Conservation (phyloP, 495 filamentous ascomycete genomes). For the Trichoderma gamsii region DNA sequence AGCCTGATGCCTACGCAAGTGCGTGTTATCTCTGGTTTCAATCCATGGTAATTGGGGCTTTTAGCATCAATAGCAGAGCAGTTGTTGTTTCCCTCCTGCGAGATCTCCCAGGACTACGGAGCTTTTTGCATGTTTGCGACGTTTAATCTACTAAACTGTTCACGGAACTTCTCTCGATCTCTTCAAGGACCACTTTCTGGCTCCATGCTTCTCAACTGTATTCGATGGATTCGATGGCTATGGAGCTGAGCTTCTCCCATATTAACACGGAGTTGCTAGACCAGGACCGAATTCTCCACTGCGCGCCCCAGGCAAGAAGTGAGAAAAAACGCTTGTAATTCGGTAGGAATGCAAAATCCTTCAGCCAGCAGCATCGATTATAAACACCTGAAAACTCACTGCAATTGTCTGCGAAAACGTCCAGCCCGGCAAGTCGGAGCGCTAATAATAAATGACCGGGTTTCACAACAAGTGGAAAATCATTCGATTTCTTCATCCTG, state of each 20-base stretch:
- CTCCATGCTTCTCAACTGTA: no score
- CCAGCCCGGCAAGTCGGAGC: no score
- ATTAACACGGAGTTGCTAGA: slow-evolving; percentile 2
- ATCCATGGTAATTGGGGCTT: no score
- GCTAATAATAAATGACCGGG: not conserved
- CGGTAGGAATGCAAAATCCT: no score
- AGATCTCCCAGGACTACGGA: not conserved
- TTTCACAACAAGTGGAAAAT: slow-evolving; percentile 3
- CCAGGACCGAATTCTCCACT: not conserved
- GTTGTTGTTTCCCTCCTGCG: not conserved
- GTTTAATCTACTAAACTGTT: not conserved
- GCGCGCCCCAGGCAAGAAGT: not conserved
- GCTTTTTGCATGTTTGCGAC: no score
- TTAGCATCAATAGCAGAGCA: no score
- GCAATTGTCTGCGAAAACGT: no score
- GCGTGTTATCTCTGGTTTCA: no score
- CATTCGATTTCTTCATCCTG: slow-evolving; percentile 13
- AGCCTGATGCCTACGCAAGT: not conserved
- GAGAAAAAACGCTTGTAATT: not conserved
- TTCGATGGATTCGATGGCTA: not conserved
- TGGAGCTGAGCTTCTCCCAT: not conserved
- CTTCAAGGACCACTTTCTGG: not conserved
- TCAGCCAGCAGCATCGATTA: no score
- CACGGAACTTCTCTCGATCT: not conserved
- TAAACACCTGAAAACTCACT: no score